Evolutionary conservation across 352 stramenopile genomes (phyloP).

Genomic region (Globisporangium megalacanthum): DNA sequence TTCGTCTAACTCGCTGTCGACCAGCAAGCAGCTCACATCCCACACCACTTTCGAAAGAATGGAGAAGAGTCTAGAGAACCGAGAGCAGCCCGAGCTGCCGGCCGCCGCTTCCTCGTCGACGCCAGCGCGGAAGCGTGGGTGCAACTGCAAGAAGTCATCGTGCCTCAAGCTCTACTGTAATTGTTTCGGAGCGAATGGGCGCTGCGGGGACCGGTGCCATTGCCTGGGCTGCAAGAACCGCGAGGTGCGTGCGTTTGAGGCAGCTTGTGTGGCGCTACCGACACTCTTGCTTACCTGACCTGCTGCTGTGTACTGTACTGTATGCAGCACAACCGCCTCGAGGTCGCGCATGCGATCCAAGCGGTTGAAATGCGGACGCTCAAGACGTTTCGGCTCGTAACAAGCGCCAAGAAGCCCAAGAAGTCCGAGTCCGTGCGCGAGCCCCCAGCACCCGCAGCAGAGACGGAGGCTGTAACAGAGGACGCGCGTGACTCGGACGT

Average conservation of each 20-base stretch:
- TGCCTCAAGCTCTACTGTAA: slow-evolving; percentile 94
- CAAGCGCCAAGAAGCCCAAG: slow-evolving; percentile 18
- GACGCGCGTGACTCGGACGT: no score
- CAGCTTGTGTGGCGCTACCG: no score
- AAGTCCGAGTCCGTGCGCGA: slow-evolving; percentile 10
- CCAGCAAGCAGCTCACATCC: no score
- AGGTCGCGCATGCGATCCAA: slow-evolving; percentile 53
- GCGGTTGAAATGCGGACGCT: slow-evolving; percentile 48
- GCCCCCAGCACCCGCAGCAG: background rate
- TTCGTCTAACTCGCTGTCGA: no score
- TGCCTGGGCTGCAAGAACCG: slow-evolving; percentile 78
- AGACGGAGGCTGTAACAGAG: no score
- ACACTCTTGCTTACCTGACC: background rate
- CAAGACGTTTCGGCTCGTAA: slow-evolving; percentile 32
- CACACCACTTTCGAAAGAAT: no score
- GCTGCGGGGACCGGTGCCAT: slow-evolving; percentile 61
- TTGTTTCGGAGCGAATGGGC: slow-evolving; percentile 53
- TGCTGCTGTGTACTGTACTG: background rate
- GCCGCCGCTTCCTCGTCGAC: background rate
- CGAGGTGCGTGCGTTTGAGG: slow-evolving; percentile 13
- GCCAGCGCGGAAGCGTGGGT: slow-evolving; percentile 42
- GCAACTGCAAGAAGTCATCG: slow-evolving; percentile 95
- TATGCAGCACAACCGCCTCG: slow-evolving; percentile 34
- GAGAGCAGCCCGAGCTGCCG: background rate
- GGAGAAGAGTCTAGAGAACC: no score